Evolutionary conservation across 2,329 filamentous ascomycete genomes (phyloP).

Genomic region (Thielaviopsis punctulata): DNA sequence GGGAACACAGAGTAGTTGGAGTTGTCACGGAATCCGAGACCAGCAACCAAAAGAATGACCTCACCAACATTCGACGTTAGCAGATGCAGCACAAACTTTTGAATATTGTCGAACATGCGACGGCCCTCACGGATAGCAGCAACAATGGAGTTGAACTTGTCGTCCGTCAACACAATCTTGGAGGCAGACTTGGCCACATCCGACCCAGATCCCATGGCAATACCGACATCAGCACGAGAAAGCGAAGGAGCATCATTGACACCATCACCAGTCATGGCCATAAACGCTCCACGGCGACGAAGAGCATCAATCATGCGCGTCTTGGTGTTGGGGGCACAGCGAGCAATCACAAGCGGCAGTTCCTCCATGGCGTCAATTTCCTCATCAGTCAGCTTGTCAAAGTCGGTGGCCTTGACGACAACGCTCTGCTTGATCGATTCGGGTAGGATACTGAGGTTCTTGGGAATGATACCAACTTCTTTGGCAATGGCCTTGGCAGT

Average conservation of each 20-base stretch:
- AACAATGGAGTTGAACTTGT: slow-evolving; percentile 58
- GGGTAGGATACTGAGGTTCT: slow-evolving; percentile 34
- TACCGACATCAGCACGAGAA: slow-evolving; percentile 53
- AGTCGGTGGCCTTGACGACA: slow-evolving; percentile 41
- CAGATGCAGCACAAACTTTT: slow-evolving; percentile 56
- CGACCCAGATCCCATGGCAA: slow-evolving; percentile 48
- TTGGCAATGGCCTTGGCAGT: slow-evolving; percentile 45
- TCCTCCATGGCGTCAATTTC: slow-evolving; percentile 48
- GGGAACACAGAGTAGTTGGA: slow-evolving; percentile 53
- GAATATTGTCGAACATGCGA: slow-evolving; percentile 58
- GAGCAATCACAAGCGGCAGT: slow-evolving; percentile 49
- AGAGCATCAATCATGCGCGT: slow-evolving; percentile 59
- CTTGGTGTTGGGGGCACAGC: slow-evolving; percentile 54
- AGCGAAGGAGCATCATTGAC: slow-evolving; percentile 59
- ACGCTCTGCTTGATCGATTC: slow-evolving; percentile 33
- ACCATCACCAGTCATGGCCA: slow-evolving; percentile 59
- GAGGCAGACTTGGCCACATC: slow-evolving; percentile 49
- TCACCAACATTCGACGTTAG: slow-evolving; percentile 56
- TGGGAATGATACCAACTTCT: slow-evolving; percentile 42
- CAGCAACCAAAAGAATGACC: slow-evolving; percentile 50
- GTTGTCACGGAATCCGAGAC: slow-evolving; percentile 53
- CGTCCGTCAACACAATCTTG: slow-evolving; percentile 53
- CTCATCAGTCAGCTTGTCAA: slow-evolving; percentile 44
- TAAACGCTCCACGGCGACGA: slow-evolving; percentile 46
- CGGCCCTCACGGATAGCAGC: slow-evolving; percentile 56